Base-by-base conservation (phyloP, 495 filamentous ascomycete genomes). In the Tetracladium setigerum region DNA sequence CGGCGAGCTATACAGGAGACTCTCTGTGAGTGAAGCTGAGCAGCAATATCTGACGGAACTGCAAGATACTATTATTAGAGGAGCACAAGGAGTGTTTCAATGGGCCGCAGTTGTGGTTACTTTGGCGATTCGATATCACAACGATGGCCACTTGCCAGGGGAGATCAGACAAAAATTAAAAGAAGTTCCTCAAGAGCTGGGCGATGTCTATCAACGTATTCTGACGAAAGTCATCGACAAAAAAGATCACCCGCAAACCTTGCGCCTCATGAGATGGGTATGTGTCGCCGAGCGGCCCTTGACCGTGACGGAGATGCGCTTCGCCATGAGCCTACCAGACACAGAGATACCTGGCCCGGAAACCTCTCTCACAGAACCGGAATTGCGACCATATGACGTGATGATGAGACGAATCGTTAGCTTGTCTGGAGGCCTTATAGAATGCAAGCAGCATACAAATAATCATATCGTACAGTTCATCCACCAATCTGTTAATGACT, bases 401-500 rank as follows among this genome's bases (percentile, higher is more conserved):
- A 60, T 63, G 46, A 46, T 46, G 43, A 55, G 49, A 45, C 38
- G 40, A 41, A 40, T 64, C 2, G 39, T 50, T 15, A 41, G 27
- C 22, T 51, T 64, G 10, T 58, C 61, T 30, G 17, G 57, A 14
- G 61, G 61, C 31, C 50, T 69, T 38, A 52, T 39, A 17, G 61
- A 62, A 34, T 38, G 58, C 16, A 55, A 33, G 18, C 10, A 15
- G 30, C 41, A 33, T 10, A 14, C 38, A 6, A 13, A 46, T 27
- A 10, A 14, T 4, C 41, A 38, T 4, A 30, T 55, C 40, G 58
- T 61, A 14, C 63, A 64, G 37, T 62, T 69, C 35, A 64, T 68
- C 30, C 65, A 66, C 51, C 56, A 62, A 42, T 60, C 62, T 12
- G 59, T 65, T 48, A 62, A 62, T 15, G 60, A 66, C 39, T 66